Evolutionary conservation across 257 asterid genomes (phyloP), one percentile per base, ranked within the genome.

Genomic region (Scutellaria barbata): DNA sequence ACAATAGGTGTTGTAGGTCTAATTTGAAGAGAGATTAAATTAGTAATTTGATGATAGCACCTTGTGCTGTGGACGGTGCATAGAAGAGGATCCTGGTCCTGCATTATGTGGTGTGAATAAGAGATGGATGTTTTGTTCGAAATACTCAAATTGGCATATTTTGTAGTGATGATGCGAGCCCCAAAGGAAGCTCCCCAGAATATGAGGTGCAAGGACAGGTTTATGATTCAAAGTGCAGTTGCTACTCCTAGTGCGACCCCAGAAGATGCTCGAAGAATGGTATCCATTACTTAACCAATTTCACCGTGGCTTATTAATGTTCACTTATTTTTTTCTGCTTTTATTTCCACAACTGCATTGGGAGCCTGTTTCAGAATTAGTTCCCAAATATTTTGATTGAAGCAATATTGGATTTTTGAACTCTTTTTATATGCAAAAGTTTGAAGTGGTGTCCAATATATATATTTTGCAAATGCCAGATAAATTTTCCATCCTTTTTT

Each of bases 131-230:
- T 66, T 80, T 22, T 55, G 12, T 25, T 18, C 30, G 35, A 54
- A 50, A 14, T 58, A 54, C 51, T 56, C 16, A 63, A 18, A 10
- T 56, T 72, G 59, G 22, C 1, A 2, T 57, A 12, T 73, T 72
- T 72, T 74, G 71, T 55, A 84, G 92, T 90, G 53, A 84, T 86
- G 6, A 83, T 70, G 86, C 84, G 83, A 83, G 82, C 80, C 12
- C 58, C 57, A 33, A 79, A 73, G 79, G 85, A 78, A 54, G 68
- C 75, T 25, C 90, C 88, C 75, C 75, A 77, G 30, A 86, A 77
- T 13, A 63, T 81, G 87, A 85, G 81, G 74, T 79, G 85, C 81
- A 84, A 69, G 86, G 95, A 90, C 85, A 88, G 83, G 76, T 88
- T 90, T 82, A 82, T 85, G 81, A 80, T 90, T 79, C 86, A 78